phyloP scores from a whole-genome alignment of 78 protist species.

The Polysphondylium violaceum region DNA sequence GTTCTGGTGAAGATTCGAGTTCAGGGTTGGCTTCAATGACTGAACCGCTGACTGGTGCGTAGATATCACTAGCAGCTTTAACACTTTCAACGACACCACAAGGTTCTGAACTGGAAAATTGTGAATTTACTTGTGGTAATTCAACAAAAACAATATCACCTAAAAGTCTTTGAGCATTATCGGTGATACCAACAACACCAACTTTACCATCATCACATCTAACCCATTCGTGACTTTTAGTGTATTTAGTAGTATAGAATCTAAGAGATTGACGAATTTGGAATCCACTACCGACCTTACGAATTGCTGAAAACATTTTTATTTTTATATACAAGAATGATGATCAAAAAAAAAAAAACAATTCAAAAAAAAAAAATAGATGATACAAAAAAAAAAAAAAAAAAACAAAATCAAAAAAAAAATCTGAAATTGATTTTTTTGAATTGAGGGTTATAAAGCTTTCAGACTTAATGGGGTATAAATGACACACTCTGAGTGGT shows the following conservation, averaged over 20 bases:
- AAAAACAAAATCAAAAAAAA: too few species aligned
- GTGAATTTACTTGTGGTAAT: background rate
- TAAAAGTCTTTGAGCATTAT: conserved; percentile 37
- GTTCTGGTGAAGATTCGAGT: background rate
- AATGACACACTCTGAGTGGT: too few species aligned
- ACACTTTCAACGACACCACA: conserved; percentile 41
- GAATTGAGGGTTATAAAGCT: too few species aligned
- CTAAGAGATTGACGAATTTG: too few species aligned
- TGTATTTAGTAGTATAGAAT: background rate
- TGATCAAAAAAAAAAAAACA: too few species aligned
- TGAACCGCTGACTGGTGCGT: conserved; percentile 68
- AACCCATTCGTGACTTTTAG: background rate
- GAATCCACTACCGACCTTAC: too few species aligned
- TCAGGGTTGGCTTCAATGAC: conserved; percentile 26
- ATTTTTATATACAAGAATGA: too few species aligned
- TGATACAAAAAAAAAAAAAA: too few species aligned
- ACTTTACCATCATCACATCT: background rate
- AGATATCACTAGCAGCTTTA: conserved; percentile 82
- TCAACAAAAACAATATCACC: conserved; percentile 84
- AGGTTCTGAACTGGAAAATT: background rate
- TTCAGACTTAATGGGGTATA: too few species aligned
- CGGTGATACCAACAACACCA: conserved; percentile 72
- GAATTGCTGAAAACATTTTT: too few species aligned
- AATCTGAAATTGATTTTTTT: too few species aligned
- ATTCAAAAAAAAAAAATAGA: too few species aligned